Conservation (phyloP, 257 asterid species). For the Fraxinus americana region DNA sequence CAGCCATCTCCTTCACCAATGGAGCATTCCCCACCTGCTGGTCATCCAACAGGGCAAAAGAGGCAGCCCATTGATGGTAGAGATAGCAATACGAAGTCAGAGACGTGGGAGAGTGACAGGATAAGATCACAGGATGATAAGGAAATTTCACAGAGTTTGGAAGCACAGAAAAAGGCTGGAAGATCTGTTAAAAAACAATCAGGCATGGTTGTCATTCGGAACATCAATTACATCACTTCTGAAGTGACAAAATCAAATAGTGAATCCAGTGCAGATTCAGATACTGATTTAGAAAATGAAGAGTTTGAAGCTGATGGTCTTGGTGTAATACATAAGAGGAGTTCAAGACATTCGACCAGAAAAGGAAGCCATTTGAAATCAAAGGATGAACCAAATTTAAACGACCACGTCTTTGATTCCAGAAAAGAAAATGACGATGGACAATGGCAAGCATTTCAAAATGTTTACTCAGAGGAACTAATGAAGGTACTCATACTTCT, state of each 20-base stretch:
- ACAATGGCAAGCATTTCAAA: conserved; percentile 90
- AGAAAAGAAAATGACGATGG: conserved; percentile 63
- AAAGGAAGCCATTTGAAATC: conserved; percentile 47
- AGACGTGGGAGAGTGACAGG: conserved; percentile 34
- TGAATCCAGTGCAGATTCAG: conserved; percentile 47
- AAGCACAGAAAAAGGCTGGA: conserved; percentile 48
- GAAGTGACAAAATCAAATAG: conserved; percentile 44
- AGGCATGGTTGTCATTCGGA: conserved; percentile 51
- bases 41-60: conserved; percentile 46
- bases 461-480: conserved; percentile 66
- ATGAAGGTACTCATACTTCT: conserved; percentile 51
- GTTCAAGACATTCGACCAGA: conserved; percentile 45
- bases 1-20: conserved; percentile 63
- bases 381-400: conserved; percentile 36
- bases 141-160: conserved; percentile 47
- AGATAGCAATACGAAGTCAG: conserved; percentile 54
- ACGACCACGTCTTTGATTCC: conserved; percentile 36
- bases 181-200: conserved; percentile 47
- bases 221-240: conserved; percentile 52
- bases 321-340: conserved; percentile 32
- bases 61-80: conserved; percentile 51
- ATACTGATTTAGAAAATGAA: conserved; percentile 45
- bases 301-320: conserved; percentile 37
- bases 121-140: conserved; percentile 36
- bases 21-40: conserved; percentile 52